Percentiles rank a stretch among this genome's conserved stretches.
Evolutionary conservation across 2,329 filamentous ascomycete species (phyloP).

Genomic region (Claviceps capensis): DNA sequence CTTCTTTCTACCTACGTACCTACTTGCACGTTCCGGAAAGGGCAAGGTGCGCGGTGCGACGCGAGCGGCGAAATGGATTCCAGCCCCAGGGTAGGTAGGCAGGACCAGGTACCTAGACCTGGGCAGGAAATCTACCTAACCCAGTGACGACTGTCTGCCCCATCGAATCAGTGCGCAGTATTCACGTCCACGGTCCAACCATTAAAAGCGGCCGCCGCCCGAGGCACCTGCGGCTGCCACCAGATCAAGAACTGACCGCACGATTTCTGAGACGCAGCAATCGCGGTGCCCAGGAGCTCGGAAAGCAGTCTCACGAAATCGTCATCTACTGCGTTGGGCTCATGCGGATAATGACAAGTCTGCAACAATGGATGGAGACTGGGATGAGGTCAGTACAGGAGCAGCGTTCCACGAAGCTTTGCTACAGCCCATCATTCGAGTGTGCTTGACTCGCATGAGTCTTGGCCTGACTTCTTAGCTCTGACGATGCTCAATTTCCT

Average conservation of each 20-base stretch:
- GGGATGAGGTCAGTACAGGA: conserved; percentile 42
- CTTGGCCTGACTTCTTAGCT: not conserved
- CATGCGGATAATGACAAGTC: conserved; percentile 22
- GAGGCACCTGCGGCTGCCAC: not conserved
- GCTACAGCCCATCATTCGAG: not conserved
- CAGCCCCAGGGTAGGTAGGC: not conserved
- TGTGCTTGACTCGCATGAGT: not conserved
- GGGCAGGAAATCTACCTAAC: not conserved
- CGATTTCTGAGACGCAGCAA: not conserved
- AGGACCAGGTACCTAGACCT: not conserved
- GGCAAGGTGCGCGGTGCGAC: too few relatives aligned
- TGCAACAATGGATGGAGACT: conserved; percentile 50
- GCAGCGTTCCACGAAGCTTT: conserved; percentile 11
- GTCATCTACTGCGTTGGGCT: conserved; percentile 17
- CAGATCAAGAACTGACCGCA: too few relatives aligned
- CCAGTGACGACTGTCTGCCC: not conserved
- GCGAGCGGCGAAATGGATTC: too few relatives aligned
- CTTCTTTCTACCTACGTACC: too few relatives aligned
- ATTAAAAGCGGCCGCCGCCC: not conserved
- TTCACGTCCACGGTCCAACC: not conserved
- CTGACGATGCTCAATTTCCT: not conserved
- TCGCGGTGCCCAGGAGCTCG: conserved; percentile 6
- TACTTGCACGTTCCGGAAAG: too few relatives aligned
- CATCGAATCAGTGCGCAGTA: not conserved
- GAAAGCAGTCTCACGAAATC: not conserved